Conservation (phyloP, 2,329 filamentous ascomycete genomes). For the Plectosphaerella sp. region DNA sequence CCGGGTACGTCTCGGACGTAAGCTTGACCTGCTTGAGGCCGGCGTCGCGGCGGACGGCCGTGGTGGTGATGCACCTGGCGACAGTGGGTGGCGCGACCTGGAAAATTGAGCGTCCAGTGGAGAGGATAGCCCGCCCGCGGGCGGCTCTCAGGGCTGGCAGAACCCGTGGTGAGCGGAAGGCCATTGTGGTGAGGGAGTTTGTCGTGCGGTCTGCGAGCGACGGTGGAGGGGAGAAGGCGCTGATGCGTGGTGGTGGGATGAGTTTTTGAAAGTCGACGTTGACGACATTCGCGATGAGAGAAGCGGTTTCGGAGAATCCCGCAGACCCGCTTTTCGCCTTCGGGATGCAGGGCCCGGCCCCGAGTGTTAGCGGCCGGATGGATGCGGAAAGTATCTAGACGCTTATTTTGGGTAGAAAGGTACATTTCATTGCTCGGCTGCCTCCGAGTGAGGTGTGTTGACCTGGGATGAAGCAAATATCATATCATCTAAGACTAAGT, state of each 20-base stretch:
- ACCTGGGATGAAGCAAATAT: too few relatives aligned
- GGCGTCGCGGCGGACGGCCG: conserved; percentile 4
- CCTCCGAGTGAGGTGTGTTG: too few relatives aligned
- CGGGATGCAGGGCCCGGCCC: too few relatives aligned
- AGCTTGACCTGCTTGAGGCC: conserved; percentile 46
- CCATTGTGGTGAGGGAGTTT: conserved; percentile 8
- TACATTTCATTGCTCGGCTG: too few relatives aligned
- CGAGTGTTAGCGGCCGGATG: too few relatives aligned
- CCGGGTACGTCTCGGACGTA: conserved; percentile 82
- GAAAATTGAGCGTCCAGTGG: conserved; percentile 2
- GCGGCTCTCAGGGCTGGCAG: conserved; percentile 12
- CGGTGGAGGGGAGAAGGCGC: background rate
- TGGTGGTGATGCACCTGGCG: conserved; percentile 7
- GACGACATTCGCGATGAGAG: background rate
- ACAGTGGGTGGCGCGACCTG: background rate
- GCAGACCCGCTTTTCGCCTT: background rate
- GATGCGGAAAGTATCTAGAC: too few relatives aligned
- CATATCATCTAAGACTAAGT: too few relatives aligned
- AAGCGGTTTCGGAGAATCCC: conserved; percentile 1
- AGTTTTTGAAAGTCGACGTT: background rate
- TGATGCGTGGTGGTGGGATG: background rate
- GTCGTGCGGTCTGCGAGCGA: background rate
- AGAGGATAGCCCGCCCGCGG: conserved; percentile 10
- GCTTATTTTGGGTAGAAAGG: too few relatives aligned
- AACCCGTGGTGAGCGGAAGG: conserved; percentile 11